Conservation (phyloP, 2,329 filamentous ascomycete species). For the Fusarium sterilihyphosum region DNA sequence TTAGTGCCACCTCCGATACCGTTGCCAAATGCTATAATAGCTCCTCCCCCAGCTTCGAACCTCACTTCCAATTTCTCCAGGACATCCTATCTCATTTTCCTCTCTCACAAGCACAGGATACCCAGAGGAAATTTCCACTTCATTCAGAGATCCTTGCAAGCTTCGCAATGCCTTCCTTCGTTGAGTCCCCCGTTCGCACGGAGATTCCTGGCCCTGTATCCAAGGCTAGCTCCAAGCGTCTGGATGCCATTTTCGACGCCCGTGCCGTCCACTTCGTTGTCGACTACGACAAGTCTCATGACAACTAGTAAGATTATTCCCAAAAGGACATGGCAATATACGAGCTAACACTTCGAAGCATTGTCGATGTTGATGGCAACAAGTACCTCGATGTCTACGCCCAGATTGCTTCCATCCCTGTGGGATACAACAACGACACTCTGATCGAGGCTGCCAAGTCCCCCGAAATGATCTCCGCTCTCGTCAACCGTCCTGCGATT, state of each 20-base stretch:
- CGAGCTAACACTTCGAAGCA: constrained; percentile 40
- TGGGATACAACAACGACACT: constrained; percentile 82
- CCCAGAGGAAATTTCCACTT: constrained; percentile 18
- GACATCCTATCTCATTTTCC: constrained; percentile 29
- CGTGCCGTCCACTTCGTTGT: constrained; percentile 63
- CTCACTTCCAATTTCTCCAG: constrained; percentile 25
- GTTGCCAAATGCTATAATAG: constrained; percentile 43
- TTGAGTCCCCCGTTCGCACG: constrained; percentile 48
- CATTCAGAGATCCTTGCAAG: constrained; percentile 11
- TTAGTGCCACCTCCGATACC: constrained; percentile 29
- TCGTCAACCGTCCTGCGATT: constrained; percentile 82
- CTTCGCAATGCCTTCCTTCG: constrained; percentile 47
- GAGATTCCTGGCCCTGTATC: constrained; percentile 54
- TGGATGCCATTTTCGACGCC: constrained; percentile 62
- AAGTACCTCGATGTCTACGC: constrained; percentile 69
- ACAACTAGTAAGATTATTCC: constrained; percentile 55
- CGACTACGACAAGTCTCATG: constrained; percentile 62
- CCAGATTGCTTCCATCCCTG: constrained; percentile 85
- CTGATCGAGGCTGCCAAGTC: constrained; percentile 73
- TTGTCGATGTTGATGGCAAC: constrained; percentile 62
- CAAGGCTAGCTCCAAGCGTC: constrained; percentile 52
- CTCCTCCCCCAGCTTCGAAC: constrained; percentile 31
- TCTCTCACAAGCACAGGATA: constrained; percentile 22
- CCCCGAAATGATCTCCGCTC: constrained; percentile 75
- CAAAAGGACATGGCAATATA: no score